Evolutionary conservation across 106 monocot genomes (phyloP).

Genomic region (Hemerocallis citrina): DNA sequence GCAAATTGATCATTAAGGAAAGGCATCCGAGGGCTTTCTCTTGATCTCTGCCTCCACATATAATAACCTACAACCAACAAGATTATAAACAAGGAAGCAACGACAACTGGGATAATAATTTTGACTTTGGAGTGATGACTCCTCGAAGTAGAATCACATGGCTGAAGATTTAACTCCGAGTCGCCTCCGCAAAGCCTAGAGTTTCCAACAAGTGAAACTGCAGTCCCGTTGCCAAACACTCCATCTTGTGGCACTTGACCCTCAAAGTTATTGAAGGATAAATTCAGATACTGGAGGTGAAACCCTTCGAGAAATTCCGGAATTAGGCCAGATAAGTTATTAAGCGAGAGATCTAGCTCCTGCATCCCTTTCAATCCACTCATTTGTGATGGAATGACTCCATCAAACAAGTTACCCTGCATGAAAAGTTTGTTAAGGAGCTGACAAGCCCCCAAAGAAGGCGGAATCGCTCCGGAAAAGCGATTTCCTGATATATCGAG

Average conservation of each 20-base stretch:
- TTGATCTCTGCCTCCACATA: too few species aligned
- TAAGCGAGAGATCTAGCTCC: slow-evolving; percentile 27
- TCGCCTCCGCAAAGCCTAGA: slow-evolving; percentile 5
- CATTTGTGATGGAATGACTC: slow-evolving; percentile 18
- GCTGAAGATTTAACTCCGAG: neutral
- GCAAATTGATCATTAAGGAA: too few species aligned
- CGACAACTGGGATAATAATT: too few species aligned
- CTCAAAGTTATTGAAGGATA: slow-evolving; percentile 12
- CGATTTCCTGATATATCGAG: slow-evolving; percentile 22
- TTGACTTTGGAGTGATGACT: too few species aligned
- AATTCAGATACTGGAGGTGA: slow-evolving; percentile 5
- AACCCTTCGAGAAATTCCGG: slow-evolving; percentile 19
- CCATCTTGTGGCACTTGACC: slow-evolving; percentile 5
- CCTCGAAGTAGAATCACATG: too few species aligned
- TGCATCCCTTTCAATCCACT: slow-evolving; percentile 12
- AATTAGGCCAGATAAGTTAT: slow-evolving; percentile 30
- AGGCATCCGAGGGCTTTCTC: too few species aligned
- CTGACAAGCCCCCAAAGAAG: slow-evolving; percentile 14
- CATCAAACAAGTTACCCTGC: slow-evolving; percentile 27
- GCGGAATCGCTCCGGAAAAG: slow-evolving; percentile 29
- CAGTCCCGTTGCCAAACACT: slow-evolving; percentile 5
- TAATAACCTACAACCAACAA: too few species aligned
- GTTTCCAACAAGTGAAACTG: slow-evolving; percentile 1
- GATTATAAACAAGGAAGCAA: too few species aligned
- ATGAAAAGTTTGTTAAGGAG: slow-evolving; percentile 19